Evolutionary conservation across 2,329 filamentous ascomycete species (phyloP), one percentile per base, ranked within the genome.

Genomic region (Penicillium sp.): DNA sequence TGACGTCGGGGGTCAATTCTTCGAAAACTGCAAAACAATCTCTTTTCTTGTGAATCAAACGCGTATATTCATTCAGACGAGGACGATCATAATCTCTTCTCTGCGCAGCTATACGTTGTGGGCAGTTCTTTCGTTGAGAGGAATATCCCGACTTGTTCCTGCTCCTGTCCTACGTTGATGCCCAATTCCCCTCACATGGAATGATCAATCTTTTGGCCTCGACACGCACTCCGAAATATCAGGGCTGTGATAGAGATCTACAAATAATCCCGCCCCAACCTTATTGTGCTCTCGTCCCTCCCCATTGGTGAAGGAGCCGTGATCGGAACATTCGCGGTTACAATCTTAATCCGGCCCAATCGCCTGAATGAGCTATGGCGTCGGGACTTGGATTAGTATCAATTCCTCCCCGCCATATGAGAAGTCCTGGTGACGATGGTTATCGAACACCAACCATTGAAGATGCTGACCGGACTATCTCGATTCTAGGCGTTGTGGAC

Each of bases 381-480:
- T 54, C 58, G 25, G 59, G 65, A 41, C 51, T 56, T 27, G 37
- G 37, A 22, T 18, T 40, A 22, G 18, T 14, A 9, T 5, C 37
- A 18, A 45, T 52, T n/a, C 42, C 63, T 44, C 70, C 72, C 37
- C 61, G 74, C 43, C 69, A 77, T 51, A 61, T 75, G 62, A 64
- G 69, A 49, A 69, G 52, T 27, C 74, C 72, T 2, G 75, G 74
- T 20, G 70, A 76, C 26, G 75, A 79, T 35, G 75, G 77, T 4
- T 79, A 75, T 62, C 70, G 74, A 26, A 78, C 77, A 0, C 76
- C 77, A 8, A 76, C 73, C 3, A 73, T 77, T 37, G 77, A 78
- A 65, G 77, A 79, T 63, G 65, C 72, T 6, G 69, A 75, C 54
- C 65, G 58, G 35, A 58, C 54, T 20, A 55, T 67, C 27, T 58